Conservation (phyloP, 1,284 basidiomycete species). For the Cryptococcus deneoformans region DNA sequence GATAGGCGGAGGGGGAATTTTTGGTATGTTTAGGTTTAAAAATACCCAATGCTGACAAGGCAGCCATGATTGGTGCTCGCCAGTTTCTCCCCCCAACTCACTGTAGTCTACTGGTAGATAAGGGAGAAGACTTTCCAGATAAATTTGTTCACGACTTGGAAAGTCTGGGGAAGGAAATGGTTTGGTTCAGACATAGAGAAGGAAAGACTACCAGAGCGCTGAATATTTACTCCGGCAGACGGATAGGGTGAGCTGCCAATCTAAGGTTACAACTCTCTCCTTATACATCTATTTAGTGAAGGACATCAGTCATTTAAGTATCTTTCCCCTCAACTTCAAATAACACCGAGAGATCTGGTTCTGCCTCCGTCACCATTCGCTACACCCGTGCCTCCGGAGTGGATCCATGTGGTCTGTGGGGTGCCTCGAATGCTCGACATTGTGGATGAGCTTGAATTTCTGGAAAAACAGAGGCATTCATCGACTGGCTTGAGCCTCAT, state of each 20-base stretch:
- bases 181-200: slow-evolving; percentile 66
- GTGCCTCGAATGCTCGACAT: slow-evolving; percentile 67
- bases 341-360: slow-evolving; percentile 66
- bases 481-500: background rate
- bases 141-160: slow-evolving; percentile 60
- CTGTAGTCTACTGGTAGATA: slow-evolving; percentile 80
- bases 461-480: slow-evolving; percentile 22
- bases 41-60: background rate
- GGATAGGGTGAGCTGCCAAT: slow-evolving; percentile 58
- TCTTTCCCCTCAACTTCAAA: slow-evolving; percentile 66
- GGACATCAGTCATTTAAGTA: slow-evolving; percentile 70
- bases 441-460: slow-evolving; percentile 59
- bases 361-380: slow-evolving; percentile 50
- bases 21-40: slow-evolving; percentile 55
- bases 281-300: slow-evolving; percentile 18
- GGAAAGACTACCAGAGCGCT: slow-evolving; percentile 67
- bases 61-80: slow-evolving; percentile 31
- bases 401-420: slow-evolving; percentile 83
- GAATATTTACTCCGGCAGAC: slow-evolving; percentile 72
- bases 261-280: background rate
- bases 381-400: slow-evolving; percentile 56
- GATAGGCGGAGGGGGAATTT: slow-evolving; percentile 89
- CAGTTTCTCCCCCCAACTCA: slow-evolving; percentile 44
- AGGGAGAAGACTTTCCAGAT: slow-evolving; percentile 71
- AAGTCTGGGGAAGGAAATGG: slow-evolving; percentile 70